Evolutionary conservation across 1,284 basidiomycete species (phyloP).

Genomic region (Sanghuangporus sanghuang): DNA sequence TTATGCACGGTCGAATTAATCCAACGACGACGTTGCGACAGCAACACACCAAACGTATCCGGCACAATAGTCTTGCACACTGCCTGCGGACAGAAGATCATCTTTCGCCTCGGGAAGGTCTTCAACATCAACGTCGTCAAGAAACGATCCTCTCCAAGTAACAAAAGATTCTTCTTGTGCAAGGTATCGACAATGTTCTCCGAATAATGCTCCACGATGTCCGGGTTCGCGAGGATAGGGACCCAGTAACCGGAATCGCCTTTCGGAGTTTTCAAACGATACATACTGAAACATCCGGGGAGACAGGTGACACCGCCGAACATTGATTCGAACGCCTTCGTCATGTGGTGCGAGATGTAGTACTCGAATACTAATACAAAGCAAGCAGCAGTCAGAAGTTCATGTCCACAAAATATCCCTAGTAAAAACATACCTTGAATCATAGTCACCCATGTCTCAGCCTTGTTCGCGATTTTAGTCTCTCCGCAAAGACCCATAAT

Average conservation of each 20-base stretch:
- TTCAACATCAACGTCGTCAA: constrained; percentile 93
- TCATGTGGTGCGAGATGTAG: constrained; percentile 98
- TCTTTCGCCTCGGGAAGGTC: constrained; percentile 99
- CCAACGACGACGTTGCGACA: constrained; percentile 97
- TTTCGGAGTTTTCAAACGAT: constrained; percentile 97
- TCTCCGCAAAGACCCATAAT: constrained; percentile 99
- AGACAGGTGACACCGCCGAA: constrained; percentile 99
- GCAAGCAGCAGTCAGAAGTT: constrained; percentile 11
- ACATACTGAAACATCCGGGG: constrained; percentile 99
- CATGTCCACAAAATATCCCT: background rate
- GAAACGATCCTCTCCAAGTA: constrained; percentile 99
- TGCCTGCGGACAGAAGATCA: constrained; percentile 97
- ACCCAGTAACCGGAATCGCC: constrained; percentile 95
- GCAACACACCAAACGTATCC: constrained; percentile 88
- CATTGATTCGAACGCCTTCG: constrained; percentile 98
- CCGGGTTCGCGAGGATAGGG: constrained; percentile 94
- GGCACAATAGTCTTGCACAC: constrained; percentile 98
- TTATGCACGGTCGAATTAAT: constrained; percentile 99
- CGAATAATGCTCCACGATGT: constrained; percentile 96
- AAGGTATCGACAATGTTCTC: constrained; percentile 97
- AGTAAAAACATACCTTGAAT: constrained; percentile 76
- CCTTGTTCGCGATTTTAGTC: constrained; percentile 99
- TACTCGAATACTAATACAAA: constrained; percentile 85
- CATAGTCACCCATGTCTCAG: constrained; percentile 97
- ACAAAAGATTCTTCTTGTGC: constrained; percentile 98